Percentiles rank a stretch among this genome's conserved stretches.
phyloP scores from a whole-genome alignment of 2,329 filamentous ascomycete species.

The Thermothelomyces thermophilus region DNA sequence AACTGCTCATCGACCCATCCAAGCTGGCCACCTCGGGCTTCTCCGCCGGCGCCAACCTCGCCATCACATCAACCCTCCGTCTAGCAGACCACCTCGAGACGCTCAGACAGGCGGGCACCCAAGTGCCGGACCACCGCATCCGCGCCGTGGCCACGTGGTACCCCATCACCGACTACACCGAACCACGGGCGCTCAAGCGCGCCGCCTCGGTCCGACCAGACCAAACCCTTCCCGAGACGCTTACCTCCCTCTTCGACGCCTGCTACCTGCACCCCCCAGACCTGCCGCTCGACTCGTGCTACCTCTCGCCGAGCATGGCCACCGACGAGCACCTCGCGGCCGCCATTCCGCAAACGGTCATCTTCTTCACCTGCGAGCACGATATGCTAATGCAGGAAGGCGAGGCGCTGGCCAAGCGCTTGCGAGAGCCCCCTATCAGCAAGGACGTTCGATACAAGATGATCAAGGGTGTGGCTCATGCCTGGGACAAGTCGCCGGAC shows the following conservation, averaged over 20 bases:
- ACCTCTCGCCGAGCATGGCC: slow-evolving; percentile 53
- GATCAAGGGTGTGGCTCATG: slow-evolving; percentile 53
- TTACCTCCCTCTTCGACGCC: slow-evolving; percentile 58
- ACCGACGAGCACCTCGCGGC: slow-evolving; percentile 42
- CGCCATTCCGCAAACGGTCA: slow-evolving; percentile 45
- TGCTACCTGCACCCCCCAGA: slow-evolving; percentile 52
- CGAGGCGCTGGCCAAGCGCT: slow-evolving; percentile 52
- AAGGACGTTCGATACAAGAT: slow-evolving; percentile 55
- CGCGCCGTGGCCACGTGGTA: slow-evolving; percentile 54
- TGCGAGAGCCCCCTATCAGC: slow-evolving; percentile 40
- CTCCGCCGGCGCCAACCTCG: slow-evolving; percentile 54
- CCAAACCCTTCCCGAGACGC: slow-evolving; percentile 48
- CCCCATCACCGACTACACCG: slow-evolving; percentile 55
- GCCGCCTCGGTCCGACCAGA: slow-evolving; percentile 48
- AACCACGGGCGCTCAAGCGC: slow-evolving; percentile 49
- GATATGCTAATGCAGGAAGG: slow-evolving; percentile 59
- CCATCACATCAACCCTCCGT: slow-evolving; percentile 38
- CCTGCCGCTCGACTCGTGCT: slow-evolving; percentile 43
- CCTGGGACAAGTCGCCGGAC: slow-evolving; percentile 62
- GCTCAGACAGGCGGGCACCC: slow-evolving; percentile 34
- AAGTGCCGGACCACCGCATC: slow-evolving; percentile 39
- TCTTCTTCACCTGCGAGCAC: slow-evolving; percentile 57
- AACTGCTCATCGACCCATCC: slow-evolving; percentile 51
- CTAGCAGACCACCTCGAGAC: slow-evolving; percentile 31
- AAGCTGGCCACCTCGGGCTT: slow-evolving; percentile 57